Base-by-base conservation (phyloP, 148 eudicot species). In the Euryodendron excelsum region DNA sequence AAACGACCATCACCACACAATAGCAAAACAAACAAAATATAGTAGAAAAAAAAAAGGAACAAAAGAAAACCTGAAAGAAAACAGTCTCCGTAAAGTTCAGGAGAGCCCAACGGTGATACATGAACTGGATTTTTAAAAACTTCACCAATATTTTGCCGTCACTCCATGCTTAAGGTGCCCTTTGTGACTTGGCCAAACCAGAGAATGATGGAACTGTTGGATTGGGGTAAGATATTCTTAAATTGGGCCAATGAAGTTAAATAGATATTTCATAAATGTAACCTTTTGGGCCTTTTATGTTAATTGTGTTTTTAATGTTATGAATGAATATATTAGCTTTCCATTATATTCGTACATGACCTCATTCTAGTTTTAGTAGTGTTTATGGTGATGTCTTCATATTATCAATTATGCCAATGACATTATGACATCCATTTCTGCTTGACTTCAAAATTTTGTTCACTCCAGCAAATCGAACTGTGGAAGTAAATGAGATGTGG, bases 401-500 rank as follows among this genome's bases (percentile, higher is more conserved):
- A 10, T 8, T 47, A 44, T 27, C n/a, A 27, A 47, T 41, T 47
- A 6, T 69, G 20, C 25, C 1, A 20, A 11, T 56, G 30, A 60
- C 4, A 47, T 17, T 45, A 44, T 12, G 52, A 36, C 69, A 3
- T 44, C 67, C 28, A 13, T 68, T 71, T 65, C 20, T 37, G 20
- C 55, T 53, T 73, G 52, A 65, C 78, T 52, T 28, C 37, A 55
- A 63, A 80, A 73, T 52, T 10, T 52, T 60, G 25, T 75, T 33
- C 58, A 33, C 80, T 80, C 68, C 85, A 96, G 99, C 94, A 79
- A 96, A 96, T 78, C 90, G 94, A 77, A 87, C 84, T 64, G 96
- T 96, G 73, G 99, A 96, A 82, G 90, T 93, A 73, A 88, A 89
- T 87, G 99, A 96, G 87, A 93, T 96, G 98, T 93, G 99, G 99